Evolutionary conservation across 1,284 basidiomycete species (phyloP), one percentile per base, ranked within the genome.

Genomic region (Cutaneotrichosporon cyanovorans): DNA sequence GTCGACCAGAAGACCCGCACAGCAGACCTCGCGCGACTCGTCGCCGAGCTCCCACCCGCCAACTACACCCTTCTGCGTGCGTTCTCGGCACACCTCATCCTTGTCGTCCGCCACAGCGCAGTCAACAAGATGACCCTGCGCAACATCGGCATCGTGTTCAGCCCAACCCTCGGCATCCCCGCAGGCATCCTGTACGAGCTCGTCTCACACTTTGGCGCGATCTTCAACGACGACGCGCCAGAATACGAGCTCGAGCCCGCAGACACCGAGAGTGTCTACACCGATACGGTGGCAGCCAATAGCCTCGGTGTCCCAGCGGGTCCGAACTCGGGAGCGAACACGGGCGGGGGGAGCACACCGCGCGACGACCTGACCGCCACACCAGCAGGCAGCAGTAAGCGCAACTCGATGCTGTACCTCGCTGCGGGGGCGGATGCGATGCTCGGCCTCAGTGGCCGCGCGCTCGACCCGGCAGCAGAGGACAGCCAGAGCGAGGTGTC

Each of bases 91-190:
- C 92, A 98, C 70, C 77, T 99, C 47, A 95, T 96, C 62, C 78
- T 92, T 46, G 87, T 99, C 60, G 90, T 96, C 38, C 84, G 90
- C 68, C 90, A 95, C 66, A 80, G 88, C 15, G 68, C 80, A 37
- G 75, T 85, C 50, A 97, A 97, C 80, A 98, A 95, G 77, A 99
- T 99, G 95, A 95, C 87, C 37, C 84, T 98, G 80, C 82, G 92
- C 30, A 99, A 99, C 65, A 89, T 98, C 22, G 91, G 92, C 18
- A 98, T 99, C 53, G 93, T 98, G 23, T 96, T 95, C 72, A 90
- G 87, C 55, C 91, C 92, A 4, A 95, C 91, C 1, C 77, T 96
- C 8, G 89, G 88, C 31, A 93, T 96, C 57, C 91, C 91, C 14
- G 91, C 90, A 0, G 90, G 89, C 6, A 85, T 95, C 39, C 92